Evolutionary conservation across 2,329 filamentous ascomycete species (phyloP).

Genomic region (Colletotrichum lupini): DNA sequence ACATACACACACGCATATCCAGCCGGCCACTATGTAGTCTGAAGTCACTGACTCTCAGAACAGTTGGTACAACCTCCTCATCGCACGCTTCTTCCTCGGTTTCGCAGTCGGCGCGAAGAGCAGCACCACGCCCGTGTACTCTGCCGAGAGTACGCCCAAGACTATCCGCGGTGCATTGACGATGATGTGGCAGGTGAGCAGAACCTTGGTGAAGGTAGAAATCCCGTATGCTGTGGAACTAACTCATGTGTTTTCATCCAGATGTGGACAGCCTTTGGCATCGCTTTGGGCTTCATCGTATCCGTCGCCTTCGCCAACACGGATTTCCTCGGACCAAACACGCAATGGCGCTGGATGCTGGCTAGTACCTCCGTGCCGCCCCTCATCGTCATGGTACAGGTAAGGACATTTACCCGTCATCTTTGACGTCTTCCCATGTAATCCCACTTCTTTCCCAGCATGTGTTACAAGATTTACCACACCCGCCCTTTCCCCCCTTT

Average conservation of each 20-base stretch:
- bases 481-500: neutral
- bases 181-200: slow-evolving; percentile 48
- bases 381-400: slow-evolving; percentile 58
- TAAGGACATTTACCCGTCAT: neutral
- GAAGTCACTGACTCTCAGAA: too few species aligned
- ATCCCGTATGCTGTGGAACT: neutral
- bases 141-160: slow-evolving; percentile 50
- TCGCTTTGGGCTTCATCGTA: slow-evolving; percentile 51
- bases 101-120: slow-evolving; percentile 52
- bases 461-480: too few species aligned
- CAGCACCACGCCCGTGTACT: slow-evolving; percentile 48
- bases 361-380: slow-evolving; percentile 65
- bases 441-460: neutral
- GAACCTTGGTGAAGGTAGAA: too few species aligned
- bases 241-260: neutral
- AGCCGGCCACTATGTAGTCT: too few species aligned
- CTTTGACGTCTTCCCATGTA: neutral
- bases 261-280: slow-evolving; percentile 48
- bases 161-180: slow-evolving; percentile 51
- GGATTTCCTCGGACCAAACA: slow-evolving; percentile 47
- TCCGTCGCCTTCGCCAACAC: slow-evolving; percentile 45
- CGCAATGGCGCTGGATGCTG: slow-evolving; percentile 52
- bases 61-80: slow-evolving; percentile 48
- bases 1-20: slow-evolving; percentile 38
- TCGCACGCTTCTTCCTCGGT: slow-evolving; percentile 48